A percentile compares a stretch with the other conserved stretches of the same genome.
Evolutionary conservation across 139 green algal species (phyloP).

Genomic region (Coelastrella sp.): DNA sequence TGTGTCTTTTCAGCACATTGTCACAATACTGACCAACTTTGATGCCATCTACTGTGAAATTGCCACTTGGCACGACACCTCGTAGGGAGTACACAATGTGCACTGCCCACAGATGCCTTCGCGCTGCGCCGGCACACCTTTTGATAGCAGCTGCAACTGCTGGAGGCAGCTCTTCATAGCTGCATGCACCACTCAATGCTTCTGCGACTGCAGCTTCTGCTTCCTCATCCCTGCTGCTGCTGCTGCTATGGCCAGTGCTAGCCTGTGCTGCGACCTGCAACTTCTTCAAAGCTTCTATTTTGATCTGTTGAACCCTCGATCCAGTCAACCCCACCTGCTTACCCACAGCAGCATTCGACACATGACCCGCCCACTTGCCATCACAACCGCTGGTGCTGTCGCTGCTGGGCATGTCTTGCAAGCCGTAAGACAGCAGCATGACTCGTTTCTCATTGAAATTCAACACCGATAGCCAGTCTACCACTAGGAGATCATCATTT

Average conservation of each 20-base stretch:
- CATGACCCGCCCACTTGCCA: neutral
- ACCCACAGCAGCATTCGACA: neutral
- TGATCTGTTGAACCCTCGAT: neutral
- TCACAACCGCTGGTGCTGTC: neutral
- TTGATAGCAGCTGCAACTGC: neutral
- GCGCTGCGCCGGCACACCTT: neutral
- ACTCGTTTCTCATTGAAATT: neutral
- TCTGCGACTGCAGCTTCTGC: neutral
- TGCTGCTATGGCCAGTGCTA: neutral
- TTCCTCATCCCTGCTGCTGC: neutral
- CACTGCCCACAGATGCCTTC: neutral
- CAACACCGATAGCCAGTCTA: neutral
- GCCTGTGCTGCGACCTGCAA: neutral
- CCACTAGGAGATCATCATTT: neutral
- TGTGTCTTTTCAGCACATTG: neutral
- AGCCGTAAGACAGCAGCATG: neutral
- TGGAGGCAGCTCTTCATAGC: neutral
- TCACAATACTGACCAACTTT: neutral
- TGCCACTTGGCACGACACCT: neutral
- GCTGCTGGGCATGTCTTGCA: neutral
- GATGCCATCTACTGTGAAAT: neutral
- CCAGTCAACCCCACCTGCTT: neutral
- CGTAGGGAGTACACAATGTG: neutral
- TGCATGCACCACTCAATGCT: neutral
- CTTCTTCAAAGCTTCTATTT: neutral